These are phyloP conservation scores for Diaporthe sp. DNA, from an alignment of 2,329 filamentous ascomycete genomes.

Conservation along the genomic window DNA sequence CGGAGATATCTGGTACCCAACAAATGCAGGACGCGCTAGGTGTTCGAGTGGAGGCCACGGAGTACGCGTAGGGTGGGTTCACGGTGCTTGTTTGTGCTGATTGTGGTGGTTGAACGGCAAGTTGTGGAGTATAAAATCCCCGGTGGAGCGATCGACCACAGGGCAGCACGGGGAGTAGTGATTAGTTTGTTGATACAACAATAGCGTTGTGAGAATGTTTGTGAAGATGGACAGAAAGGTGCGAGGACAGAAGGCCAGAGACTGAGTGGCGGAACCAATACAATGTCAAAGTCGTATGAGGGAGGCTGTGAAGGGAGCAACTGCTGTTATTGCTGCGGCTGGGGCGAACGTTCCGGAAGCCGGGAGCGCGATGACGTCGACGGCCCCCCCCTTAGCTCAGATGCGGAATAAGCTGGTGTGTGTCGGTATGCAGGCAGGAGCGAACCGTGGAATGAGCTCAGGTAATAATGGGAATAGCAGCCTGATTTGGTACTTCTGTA, in stretches of 20 bases:
- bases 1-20: neutral
- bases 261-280: neutral
- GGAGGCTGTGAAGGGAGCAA: constrained; percentile 8
- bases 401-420: constrained; percentile 2
- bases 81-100: neutral
- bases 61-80: neutral
- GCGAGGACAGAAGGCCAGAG: neutral
- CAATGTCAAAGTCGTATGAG: neutral
- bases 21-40: constrained; percentile 1
- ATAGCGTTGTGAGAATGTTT: neutral
- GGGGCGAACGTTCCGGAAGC: neutral
- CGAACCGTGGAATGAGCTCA: neutral
- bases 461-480: neutral
- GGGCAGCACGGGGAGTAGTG: neutral
- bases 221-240: neutral
- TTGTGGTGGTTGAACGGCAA: neutral
- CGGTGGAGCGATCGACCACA: neutral
- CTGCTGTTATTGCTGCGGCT: constrained; percentile 5
- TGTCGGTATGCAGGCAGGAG: neutral
- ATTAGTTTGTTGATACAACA: neutral
- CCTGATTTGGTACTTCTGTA: neutral
- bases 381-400: neutral
- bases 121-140: neutral
- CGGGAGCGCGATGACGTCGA: constrained; percentile 20
- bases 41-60: constrained; percentile 14